Percentiles rank a stretch among this genome's conserved stretches.
phyloP scores from a whole-genome alignment of 202 grass and related monocot genomes.

The Carex sylvatica region DNA sequence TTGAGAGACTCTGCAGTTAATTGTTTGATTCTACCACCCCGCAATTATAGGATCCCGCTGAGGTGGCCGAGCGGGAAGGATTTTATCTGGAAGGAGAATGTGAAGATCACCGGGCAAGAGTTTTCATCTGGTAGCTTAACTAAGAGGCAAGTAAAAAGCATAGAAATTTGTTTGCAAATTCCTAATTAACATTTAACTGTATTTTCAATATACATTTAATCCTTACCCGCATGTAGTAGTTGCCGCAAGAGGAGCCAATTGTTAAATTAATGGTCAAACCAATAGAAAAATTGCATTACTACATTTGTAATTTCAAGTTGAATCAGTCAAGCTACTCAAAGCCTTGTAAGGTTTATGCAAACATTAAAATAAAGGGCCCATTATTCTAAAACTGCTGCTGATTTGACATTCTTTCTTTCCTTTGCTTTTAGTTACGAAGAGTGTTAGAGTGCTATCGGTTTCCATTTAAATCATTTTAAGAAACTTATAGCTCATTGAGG shows the following conservation, averaged over 20 bases:
- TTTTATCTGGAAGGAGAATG: conserved; percentile 99
- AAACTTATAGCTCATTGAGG: background rate
- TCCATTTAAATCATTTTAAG: background rate
- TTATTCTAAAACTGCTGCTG: background rate
- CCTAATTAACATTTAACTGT: background rate
- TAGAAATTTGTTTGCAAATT: background rate
- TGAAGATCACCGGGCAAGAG: conserved; percentile 89
- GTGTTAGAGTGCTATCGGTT: background rate
- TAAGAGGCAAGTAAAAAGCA: conserved; percentile 54
- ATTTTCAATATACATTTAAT: background rate
- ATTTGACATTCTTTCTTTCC: background rate
- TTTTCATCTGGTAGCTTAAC: conserved; percentile 97
- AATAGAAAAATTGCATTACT: background rate
- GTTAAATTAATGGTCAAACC: background rate
- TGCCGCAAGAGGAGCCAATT: background rate
- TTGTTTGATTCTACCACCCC: conserved; percentile 71
- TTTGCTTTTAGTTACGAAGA: background rate
- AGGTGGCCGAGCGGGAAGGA: conserved; percentile 91
- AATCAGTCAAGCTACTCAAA: background rate
- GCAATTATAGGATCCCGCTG: conserved; percentile 76
- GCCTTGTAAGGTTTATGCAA: background rate
- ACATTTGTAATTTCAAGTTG: background rate
- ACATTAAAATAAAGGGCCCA: background rate
- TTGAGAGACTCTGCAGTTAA: conserved; percentile 34
- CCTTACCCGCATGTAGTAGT: background rate